Conservation (phyloP, 345 rosid species). For the Linum tenue region DNA sequence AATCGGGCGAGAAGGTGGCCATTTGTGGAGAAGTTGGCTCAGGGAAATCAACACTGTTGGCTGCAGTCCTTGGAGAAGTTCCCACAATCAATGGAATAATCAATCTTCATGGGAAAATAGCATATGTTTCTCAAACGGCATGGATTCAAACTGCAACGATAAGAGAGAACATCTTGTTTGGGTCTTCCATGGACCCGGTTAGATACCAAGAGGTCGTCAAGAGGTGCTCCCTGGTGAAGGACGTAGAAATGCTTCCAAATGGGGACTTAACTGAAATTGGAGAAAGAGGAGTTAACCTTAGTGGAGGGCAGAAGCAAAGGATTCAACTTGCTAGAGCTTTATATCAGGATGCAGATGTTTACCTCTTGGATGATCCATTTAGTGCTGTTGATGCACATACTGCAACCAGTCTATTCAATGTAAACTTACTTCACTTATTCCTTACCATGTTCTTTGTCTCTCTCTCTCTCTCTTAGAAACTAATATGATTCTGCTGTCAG, state of each 20-base stretch:
- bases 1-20: conserved; percentile 50
- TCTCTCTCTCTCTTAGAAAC: background rate
- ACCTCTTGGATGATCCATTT: conserved; percentile 76
- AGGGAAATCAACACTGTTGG: conserved; percentile 63
- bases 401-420: conserved; percentile 53
- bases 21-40: conserved; percentile 73
- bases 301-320: conserved; percentile 88
- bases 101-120: conserved; percentile 46
- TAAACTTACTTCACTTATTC: conserved; percentile 3
- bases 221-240: conserved; percentile 50
- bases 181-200: conserved; percentile 37
- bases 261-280: conserved; percentile 67
- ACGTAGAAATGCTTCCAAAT: conserved; percentile 35
- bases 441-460: background rate
- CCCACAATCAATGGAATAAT: conserved; percentile 42
- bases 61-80: conserved; percentile 60
- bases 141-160: conserved; percentile 82
- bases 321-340: conserved; percentile 71
- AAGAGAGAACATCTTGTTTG: conserved; percentile 43
- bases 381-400: conserved; percentile 83
- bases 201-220: conserved; percentile 41
- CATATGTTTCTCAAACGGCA: conserved; percentile 65
- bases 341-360: conserved; percentile 57
- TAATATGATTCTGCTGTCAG: conserved; percentile 14
- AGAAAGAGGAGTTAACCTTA: conserved; percentile 70